Base-by-base conservation (phyloP, 805 yeast species). In the Tetrapisispora iriomotensis region DNA sequence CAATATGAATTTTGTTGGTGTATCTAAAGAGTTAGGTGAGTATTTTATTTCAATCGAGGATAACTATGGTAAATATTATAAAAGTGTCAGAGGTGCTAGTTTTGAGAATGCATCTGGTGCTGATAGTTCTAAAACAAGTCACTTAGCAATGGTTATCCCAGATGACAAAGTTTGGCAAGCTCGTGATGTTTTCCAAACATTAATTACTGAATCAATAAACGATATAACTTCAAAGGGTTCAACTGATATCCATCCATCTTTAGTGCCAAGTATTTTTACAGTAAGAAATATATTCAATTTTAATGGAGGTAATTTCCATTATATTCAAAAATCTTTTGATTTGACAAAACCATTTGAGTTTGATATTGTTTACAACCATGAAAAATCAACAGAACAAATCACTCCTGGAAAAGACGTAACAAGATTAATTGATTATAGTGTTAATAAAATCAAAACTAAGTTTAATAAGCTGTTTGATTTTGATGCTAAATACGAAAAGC, bases 111-210 rank as follows among this genome's bases (percentile, higher is more conserved):
- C 37, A 15, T 65, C 71, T 0, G 66, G 65, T 5, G 54, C 72
- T 10, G 82, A 84, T 58, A 79, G 86, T 3, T 56, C 68, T 0
- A 67, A 63, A 36, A 65, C 83, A 0, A 85, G 80, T 47, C 84
- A 85, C 58, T 45, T 76, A 18, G 77, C 88, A 12, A 63, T 88
- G 47, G 67, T 64, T 17, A 79, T 84, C 4, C 95, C 95, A 0
- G 75, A 72, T 44, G 82, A 73, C 27, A 70, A 77, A 41, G 68
- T 73, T 8, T 87, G 96, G 95, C 70, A 69, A 50, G 92, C 90
- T 4, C 71, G 70, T 41, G 95, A 86, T 39, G 71, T 88, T 5
- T 86, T 78, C 53, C 63, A 75, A 54, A 74, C 85, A 0, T 45
- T 87, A 41, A 48, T 86, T 29, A 79, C 80, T 47, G 92, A 87